Evolutionary conservation across 805 yeast genomes (phyloP), one percentile per base, ranked within the genome.

Genomic region (Yamadazyma scolyti): DNA sequence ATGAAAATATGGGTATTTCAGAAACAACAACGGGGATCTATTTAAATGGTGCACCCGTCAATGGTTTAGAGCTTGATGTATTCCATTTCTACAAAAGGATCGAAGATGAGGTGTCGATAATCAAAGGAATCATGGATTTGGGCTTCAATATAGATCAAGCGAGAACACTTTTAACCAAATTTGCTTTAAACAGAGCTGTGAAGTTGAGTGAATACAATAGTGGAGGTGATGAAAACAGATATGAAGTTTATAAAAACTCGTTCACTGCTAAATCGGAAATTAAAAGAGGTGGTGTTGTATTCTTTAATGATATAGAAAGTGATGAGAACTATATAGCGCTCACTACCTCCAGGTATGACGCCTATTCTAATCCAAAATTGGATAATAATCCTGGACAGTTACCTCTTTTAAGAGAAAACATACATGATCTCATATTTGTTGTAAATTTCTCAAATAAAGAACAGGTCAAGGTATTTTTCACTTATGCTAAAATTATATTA

Each of bases 231-330:
- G 58, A 53, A 24, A 65, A 60, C 41, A 44, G 72, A 34, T 65
- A 52, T 37, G 43, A 45, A 22, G 28, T 64, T 2, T 61, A 48
- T 40, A 46, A 52, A 25, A 46, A 64, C 18, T 25, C 28, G 1
- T 64, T 47, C 31, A 31, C 28, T 10, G 37, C 49, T 0, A 34
- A 36, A 1, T 26, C 28, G 6, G 43, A 41, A 8, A 15, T 15
- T 6, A 33, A 42, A 6, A 44, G 46, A 16, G 61, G 62, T 4
- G 71, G 68, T 0, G 71, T 88, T 6, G 65, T 82, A 1, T 88
- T 77, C 61, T 68, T 90, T 47, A 93, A 90, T 48, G 83, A 93
- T 52, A 60, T 90, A 5, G 94, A 79, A 42, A 48, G 39, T 0
- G 95, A 86, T 48, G 45, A 51, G 1, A 66, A 61, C 19, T 88